Percentiles rank a stretch among this genome's conserved stretches.
These are phyloP conservation scores for Gamarada debralockiae DNA, from an alignment of 495 filamentous ascomycete species.

Conservation along the genomic window DNA sequence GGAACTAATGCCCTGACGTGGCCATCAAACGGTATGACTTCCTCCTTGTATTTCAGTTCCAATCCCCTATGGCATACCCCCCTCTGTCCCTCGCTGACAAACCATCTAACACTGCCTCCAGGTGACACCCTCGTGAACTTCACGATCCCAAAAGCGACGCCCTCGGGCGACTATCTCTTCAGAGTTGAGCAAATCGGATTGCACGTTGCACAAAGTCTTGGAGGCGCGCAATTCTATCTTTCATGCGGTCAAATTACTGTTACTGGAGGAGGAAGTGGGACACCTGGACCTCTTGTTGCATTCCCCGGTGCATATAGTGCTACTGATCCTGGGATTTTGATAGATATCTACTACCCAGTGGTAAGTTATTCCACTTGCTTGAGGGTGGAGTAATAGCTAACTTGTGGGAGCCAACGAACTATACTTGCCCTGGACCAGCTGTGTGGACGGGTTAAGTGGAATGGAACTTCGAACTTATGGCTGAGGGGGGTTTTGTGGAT, in stretches of 20 bases:
- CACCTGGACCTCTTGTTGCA: slow-evolving; percentile 40
- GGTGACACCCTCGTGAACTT: slow-evolving; percentile 23
- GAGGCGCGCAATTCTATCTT: slow-evolving; percentile 12
- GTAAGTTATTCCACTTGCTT: slow-evolving; percentile 7
- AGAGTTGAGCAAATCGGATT: slow-evolving; percentile 54
- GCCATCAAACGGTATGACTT: slow-evolving; percentile 18
- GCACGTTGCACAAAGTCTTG: slow-evolving; percentile 26
- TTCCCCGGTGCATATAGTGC: slow-evolving; percentile 53
- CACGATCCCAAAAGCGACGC: slow-evolving; percentile 42
- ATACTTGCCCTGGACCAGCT: slow-evolving; percentile 41
- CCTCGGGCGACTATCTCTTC: slow-evolving; percentile 52
- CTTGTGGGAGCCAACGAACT: slow-evolving; percentile 28
- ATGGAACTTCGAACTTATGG: slow-evolving; percentile 19
- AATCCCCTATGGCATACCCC: too few species aligned
- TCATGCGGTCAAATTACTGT: slow-evolving; percentile 33
- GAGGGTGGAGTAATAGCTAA: not conserved
- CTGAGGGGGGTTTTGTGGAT: too few species aligned
- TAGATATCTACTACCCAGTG: slow-evolving; percentile 25
- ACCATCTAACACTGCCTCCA: slow-evolving; percentile 14
- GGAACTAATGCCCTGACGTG: slow-evolving; percentile 23
- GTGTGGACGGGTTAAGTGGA: slow-evolving; percentile 37
- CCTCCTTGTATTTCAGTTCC: not conserved
- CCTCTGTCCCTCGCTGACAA: not conserved
- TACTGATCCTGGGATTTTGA: slow-evolving; percentile 48
- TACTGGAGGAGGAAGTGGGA: slow-evolving; percentile 46